Base-by-base conservation (phyloP, 1,284 basidiomycete genomes). In the Cystobasidiaceae sp. region DNA sequence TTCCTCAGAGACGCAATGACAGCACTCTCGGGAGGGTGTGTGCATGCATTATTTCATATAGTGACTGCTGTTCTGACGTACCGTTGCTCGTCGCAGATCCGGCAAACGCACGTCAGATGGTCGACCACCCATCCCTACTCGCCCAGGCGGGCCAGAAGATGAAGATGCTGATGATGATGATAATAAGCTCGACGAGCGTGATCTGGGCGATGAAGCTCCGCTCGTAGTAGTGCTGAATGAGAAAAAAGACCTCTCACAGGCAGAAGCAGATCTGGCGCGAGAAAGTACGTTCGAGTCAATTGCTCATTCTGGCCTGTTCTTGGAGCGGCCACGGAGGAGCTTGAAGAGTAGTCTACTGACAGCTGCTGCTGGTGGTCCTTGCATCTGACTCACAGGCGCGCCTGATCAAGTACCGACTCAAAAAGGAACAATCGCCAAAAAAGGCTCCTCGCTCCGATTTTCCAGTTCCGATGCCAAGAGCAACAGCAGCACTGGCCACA, bases 221-320 rank as follows among this genome's bases (percentile, higher is more conserved):
- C 87, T 89, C 74, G 84, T 93, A 2, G 88, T 93, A 1, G 90
- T 93, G 8, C 75, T 93, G 70, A 88, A 83, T 73, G 84, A 87
- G 71, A 90, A 90, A 28, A 90, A 89, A 73, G 90, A 93, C 78
- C 78, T 93, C 52, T 85, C 81, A 3, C 84, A 82, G 67, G 77
- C 82, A 55, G 87, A 93, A 72, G 89, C 82, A 2, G 87, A 88
- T 80, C 86, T 88, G 71, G 83, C 89, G 72, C 81, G 83, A 60
- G 82, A 88, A 43, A 44, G 56, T 59, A 27, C 17, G 56, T 7
- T 11, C 28, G 21, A 11, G 13, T 2, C 54, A 8, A 56, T 21
- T n/a, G n/a, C n/a, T n/a, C n/a, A n/a, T n/a, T n/a, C n/a, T n/a
- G n/a, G n/a, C n/a, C n/a, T n/a, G n/a, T n/a, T n/a, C n/a, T n/a